These are phyloP conservation scores for Luvunga scandens DNA, from an alignment of 345 rosid species.

Conservation along the genomic window DNA sequence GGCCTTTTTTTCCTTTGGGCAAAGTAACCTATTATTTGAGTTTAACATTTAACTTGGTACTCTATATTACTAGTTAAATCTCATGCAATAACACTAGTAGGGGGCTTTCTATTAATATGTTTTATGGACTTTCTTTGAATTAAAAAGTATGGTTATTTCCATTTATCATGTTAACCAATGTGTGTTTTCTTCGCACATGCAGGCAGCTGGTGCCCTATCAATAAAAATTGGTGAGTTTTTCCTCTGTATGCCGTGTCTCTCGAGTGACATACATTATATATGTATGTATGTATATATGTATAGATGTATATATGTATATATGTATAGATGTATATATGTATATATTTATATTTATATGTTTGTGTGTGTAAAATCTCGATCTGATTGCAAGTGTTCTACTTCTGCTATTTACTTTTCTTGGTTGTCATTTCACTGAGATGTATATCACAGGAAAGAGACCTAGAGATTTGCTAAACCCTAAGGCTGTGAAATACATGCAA, in stretches of 20 bases:
- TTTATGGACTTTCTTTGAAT: neutral
- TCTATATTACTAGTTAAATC: neutral
- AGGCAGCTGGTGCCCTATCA: slow-evolving; percentile 97
- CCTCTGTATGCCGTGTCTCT: neutral
- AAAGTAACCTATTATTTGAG: neutral
- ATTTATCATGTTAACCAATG: neutral
- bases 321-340: no score
- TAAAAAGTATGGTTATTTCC: no score
- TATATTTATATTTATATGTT: no score
- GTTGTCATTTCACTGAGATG: neutral
- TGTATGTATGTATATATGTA: no score
- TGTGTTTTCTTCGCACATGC: slow-evolving; percentile 16
- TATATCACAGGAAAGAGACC: slow-evolving; percentile 85
- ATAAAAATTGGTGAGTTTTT: slow-evolving; percentile 82
- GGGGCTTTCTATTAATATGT: neutral
- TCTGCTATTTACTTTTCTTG: slow-evolving; percentile 6
- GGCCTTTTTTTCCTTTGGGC: neutral
- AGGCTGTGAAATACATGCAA: slow-evolving; percentile 93
- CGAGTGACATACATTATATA: neutral
- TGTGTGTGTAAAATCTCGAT: no score
- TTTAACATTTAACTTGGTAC: neutral
- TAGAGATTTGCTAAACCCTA: slow-evolving; percentile 90
- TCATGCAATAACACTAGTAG: neutral
- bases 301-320: no score
- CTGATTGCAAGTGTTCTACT: neutral